These are phyloP conservation scores for Chara braunii DNA, from an alignment of 139 green algal species.

Conservation along the genomic window DNA sequence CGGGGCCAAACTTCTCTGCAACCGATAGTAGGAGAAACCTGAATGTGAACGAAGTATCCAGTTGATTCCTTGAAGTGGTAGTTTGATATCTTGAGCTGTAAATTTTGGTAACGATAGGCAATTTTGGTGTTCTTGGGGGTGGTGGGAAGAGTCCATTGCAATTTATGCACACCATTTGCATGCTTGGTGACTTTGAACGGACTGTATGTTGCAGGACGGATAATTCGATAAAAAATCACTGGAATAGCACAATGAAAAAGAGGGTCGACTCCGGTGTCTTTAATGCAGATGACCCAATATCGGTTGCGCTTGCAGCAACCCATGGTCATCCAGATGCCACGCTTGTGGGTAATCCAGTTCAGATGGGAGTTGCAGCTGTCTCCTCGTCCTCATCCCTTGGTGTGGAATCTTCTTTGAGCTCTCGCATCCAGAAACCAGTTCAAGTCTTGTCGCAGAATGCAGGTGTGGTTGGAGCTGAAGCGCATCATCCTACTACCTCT, in stretches of 20 bases:
- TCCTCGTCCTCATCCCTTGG: background rate
- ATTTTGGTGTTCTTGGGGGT: too few relatives aligned
- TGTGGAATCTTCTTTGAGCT: background rate
- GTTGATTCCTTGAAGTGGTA: too few relatives aligned
- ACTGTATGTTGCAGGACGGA: constrained; percentile 71
- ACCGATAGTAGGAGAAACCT: too few relatives aligned
- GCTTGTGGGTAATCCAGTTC: background rate
- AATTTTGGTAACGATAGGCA: too few relatives aligned
- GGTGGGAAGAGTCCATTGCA: too few relatives aligned
- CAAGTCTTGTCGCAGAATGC: background rate
- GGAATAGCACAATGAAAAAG: constrained; percentile 50
- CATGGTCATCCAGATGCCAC: background rate
- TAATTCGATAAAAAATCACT: constrained; percentile 91
- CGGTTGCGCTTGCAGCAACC: background rate
- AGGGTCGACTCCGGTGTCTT: constrained; percentile 7
- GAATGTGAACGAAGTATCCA: too few relatives aligned
- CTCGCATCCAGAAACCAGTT: background rate
- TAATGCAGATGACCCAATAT: constrained; percentile 2
- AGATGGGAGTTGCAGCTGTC: background rate
- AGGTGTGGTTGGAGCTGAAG: background rate
- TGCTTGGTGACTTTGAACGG: too few relatives aligned
- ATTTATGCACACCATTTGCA: too few relatives aligned
- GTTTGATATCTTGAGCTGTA: too few relatives aligned
- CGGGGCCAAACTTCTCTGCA: too few relatives aligned
- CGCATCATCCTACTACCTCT: background rate